These are phyloP conservation scores for Solanum chiquidenum DNA, from an alignment of 257 asterid genomes.

Conservation along the genomic window DNA sequence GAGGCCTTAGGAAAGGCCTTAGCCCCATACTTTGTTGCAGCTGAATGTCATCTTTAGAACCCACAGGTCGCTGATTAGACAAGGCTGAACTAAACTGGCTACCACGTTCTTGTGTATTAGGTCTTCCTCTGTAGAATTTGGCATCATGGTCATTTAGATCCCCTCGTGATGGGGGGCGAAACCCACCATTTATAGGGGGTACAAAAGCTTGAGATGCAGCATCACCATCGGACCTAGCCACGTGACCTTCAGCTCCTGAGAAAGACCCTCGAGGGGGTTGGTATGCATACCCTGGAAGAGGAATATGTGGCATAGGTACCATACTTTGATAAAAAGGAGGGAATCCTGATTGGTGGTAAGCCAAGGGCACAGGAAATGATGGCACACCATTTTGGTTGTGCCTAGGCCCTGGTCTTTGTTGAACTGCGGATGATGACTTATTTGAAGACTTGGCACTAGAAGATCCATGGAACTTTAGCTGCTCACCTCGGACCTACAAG, in stretches of 20 bases:
- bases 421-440: constrained; percentile 38
- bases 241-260: constrained; percentile 34
- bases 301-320: constrained; percentile 43
- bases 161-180: constrained; percentile 33
- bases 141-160: constrained; percentile 34
- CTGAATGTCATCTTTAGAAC: constrained; percentile 34
- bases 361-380: constrained; percentile 38
- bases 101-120: constrained; percentile 33
- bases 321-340: constrained; percentile 43
- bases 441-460: constrained; percentile 39
- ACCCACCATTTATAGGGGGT: constrained; percentile 39
- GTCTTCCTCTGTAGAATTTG: constrained; percentile 40
- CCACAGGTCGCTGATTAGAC: constrained; percentile 42
- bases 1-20: constrained; percentile 54
- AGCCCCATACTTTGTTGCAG: constrained; percentile 50
- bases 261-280: constrained; percentile 37
- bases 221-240: constrained; percentile 33
- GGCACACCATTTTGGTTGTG: constrained; percentile 46
- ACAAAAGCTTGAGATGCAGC: constrained; percentile 32
- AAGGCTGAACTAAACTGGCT: constrained; percentile 25
- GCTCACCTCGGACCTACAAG: constrained; percentile 49
- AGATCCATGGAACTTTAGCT: constrained; percentile 48
- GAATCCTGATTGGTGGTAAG: constrained; percentile 35
- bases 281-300: constrained; percentile 50
- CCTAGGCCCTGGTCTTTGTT: constrained; percentile 49